These are phyloP conservation scores for Botrytis byssoidea DNA, from an alignment of 2,329 filamentous ascomycete species.

Conservation along the genomic window DNA sequence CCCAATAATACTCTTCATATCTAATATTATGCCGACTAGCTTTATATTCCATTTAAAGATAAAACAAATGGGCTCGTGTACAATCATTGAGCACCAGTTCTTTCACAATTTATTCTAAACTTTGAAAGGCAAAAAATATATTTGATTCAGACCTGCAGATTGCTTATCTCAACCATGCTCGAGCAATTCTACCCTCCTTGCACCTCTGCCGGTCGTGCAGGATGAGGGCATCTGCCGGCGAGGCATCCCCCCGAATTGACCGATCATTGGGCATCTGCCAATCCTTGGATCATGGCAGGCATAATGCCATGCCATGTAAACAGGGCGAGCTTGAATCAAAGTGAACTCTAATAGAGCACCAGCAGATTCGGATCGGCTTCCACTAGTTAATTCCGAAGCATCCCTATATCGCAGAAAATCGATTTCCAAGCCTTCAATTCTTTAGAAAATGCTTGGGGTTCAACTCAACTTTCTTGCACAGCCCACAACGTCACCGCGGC, in stretches of 20 bases:
- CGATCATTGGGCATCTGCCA: background rate
- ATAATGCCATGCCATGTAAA: background rate
- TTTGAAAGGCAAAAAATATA: background rate
- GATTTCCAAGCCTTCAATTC: background rate
- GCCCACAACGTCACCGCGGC: background rate
- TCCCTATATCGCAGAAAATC: background rate
- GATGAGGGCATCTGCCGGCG: background rate
- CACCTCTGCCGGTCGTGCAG: background rate
- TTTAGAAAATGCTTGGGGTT: background rate
- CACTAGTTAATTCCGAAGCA: background rate
- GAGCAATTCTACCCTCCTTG: background rate
- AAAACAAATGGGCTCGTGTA: background rate
- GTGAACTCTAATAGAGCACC: background rate
- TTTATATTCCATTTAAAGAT: background rate
- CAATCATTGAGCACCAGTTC: background rate
- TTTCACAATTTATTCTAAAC: background rate
- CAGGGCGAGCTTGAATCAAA: constrained; percentile 1
- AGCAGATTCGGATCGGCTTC: background rate
- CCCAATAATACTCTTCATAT: background rate
- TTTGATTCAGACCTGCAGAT: background rate
- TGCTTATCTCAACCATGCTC: background rate
- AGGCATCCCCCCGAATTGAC: background rate
- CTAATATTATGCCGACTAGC: background rate
- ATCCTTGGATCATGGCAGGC: background rate
- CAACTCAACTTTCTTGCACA: background rate